A percentile compares a stretch with the other conserved stretches of the same genome.
These are phyloP conservation scores for Fusarium redolens DNA, from an alignment of 2,329 filamentous ascomycete species.

Conservation along the genomic window DNA sequence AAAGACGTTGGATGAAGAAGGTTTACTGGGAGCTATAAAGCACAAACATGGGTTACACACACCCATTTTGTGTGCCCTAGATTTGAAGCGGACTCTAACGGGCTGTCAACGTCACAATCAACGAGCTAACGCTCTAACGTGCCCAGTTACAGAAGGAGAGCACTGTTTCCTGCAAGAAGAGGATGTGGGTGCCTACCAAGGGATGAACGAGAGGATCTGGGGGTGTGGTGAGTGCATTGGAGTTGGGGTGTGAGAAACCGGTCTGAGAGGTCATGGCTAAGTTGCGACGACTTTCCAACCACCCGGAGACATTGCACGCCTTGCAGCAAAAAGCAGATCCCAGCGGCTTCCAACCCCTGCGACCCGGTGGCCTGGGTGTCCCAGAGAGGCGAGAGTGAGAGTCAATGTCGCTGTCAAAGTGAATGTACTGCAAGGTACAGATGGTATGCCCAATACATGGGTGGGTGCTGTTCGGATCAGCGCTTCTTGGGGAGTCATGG, in stretches of 20 bases:
- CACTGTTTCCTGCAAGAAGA: conserved; percentile 20
- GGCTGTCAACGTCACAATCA: conserved; percentile 30
- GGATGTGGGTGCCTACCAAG: conserved; percentile 23
- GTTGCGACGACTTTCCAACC: conserved; percentile 32
- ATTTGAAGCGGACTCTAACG: conserved; percentile 1
- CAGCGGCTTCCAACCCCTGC: conserved; percentile 36
- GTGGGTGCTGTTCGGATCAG: conserved; percentile 28
- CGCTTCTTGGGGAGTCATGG: conserved; percentile 14
- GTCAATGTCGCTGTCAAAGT: conserved; percentile 5
- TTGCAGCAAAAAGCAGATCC: conserved; percentile 32
- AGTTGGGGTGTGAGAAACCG: conserved; percentile 21
- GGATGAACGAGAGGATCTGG: conserved; percentile 19
- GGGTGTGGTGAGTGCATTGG: conserved; percentile 3
- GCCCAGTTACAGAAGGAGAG: conserved; percentile 20
- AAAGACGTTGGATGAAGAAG: conserved; percentile 15
- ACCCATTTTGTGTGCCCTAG: background rate
- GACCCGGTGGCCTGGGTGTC: conserved; percentile 39
- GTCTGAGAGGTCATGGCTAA: conserved; percentile 12
- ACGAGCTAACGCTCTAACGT: conserved; percentile 18
- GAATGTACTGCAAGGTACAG: background rate
- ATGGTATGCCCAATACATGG: conserved; percentile 8
- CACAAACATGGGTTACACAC: conserved; percentile 1
- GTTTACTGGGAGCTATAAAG: conserved; percentile 4
- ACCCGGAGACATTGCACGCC: conserved; percentile 32
- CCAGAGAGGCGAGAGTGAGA: conserved; percentile 18